Base-by-base conservation (phyloP, 2,329 filamentous ascomycete genomes). In the Rosellinia necatrix region DNA sequence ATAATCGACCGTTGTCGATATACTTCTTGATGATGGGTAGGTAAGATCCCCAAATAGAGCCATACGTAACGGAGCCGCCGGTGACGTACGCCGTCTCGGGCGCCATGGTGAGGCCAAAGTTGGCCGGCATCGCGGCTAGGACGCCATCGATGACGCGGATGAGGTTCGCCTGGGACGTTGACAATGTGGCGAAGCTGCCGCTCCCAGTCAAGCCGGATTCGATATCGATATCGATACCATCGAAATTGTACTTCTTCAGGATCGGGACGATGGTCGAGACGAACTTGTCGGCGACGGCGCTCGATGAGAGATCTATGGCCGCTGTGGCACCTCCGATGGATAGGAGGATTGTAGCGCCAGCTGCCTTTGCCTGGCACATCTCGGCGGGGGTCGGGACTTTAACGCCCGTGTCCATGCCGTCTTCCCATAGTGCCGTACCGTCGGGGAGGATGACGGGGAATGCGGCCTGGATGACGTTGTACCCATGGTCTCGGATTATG, bases 81-180 rank as follows among this genome's bases (percentile, higher is more conserved):
- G 70, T 73, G 2, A 73, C 71, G 49, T 73, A 73, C 2, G 71
- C 70, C 10, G 69, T 75, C 55, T 73, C 72, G 5, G 70, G 70
- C 4, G 72, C 72, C 64, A 75, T 83, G 32, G 80, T 85, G 40
- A 85, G 78, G 17, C 86, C 85, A 9, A 78, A 80, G 22, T 71
- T 88, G 50, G 77, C 81, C 70, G 85, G 85, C 44, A 83, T 79
- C 60, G 78, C 53, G 4, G 63, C 70, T 15, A 73, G 71, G n/a
- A 73, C 47, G 48, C 71, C 70, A 53, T 73, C 71, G 32, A 73
- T 72, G 58, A 73, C 66, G 58, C 70, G 66, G 56, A 73, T 71
- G 27, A 73, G 61, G 63, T 73, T 73, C 34, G 62, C 30, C 49
- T 73, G 71, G 10, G 69, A 67, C 1, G 70, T 64, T 12, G 71